Percentiles rank a stretch among this genome's conserved stretches.
Evolutionary conservation across 163 green algal genomes (phyloP).

Genomic region (Dunaliella salina): DNA sequence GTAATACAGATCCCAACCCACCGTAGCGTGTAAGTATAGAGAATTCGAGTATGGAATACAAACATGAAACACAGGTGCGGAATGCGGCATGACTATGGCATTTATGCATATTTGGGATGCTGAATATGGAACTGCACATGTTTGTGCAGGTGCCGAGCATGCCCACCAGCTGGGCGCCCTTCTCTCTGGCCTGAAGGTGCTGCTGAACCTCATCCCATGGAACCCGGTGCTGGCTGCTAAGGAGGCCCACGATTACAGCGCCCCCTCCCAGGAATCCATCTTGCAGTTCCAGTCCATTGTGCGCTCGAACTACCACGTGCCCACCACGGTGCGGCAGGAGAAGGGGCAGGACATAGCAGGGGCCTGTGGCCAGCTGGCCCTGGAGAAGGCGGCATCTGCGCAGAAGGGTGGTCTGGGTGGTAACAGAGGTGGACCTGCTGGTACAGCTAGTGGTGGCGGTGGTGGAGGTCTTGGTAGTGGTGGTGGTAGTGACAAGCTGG

Average conservation of each 20-base stretch:
- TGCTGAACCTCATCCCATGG: conserved; percentile 68
- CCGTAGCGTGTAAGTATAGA: neutral
- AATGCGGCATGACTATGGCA: too few relatives aligned
- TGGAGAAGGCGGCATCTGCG: conserved; percentile 28
- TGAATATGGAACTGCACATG: too few relatives aligned
- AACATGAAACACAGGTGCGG: neutral
- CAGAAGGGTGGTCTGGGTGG: neutral
- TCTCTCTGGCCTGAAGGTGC: conserved; percentile 39
- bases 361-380: conserved; percentile 69
- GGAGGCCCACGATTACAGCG: neutral
- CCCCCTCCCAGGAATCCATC: conserved; percentile 39
- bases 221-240: conserved; percentile 39
- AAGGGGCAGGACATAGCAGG: conserved; percentile 88
- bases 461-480: too few relatives aligned
- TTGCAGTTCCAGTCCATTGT: conserved; percentile 52
- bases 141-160: neutral
- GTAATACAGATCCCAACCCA: neutral
- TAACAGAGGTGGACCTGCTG: too few relatives aligned
- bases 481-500: too few relatives aligned
- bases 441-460: too few relatives aligned
- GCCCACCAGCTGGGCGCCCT: conserved; percentile 72
- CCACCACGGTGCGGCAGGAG: conserved; percentile 81
- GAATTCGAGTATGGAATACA: neutral
- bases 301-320: conserved; percentile 56
- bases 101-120: neutral